Evolutionary conservation across 768 basidiomycete genomes (phyloP).

Genomic region (Suillus occidentalis): DNA sequence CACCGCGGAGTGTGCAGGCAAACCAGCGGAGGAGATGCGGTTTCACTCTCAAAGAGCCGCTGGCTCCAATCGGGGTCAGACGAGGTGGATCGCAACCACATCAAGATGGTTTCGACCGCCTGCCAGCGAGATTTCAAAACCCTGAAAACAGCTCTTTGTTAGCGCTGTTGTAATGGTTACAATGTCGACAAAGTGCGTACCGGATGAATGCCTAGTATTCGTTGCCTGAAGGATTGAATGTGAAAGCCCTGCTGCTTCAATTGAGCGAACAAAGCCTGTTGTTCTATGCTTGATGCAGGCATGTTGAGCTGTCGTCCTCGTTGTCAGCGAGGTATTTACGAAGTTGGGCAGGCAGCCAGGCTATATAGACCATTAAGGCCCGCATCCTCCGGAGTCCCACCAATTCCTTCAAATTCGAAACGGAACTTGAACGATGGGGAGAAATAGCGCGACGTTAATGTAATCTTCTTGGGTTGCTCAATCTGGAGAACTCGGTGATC

Average conservation of each 20-base stretch:
- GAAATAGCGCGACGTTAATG: background rate
- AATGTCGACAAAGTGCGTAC: background rate
- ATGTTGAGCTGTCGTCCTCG: background rate
- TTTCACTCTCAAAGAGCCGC: constrained; percentile 6
- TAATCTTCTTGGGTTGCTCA: background rate
- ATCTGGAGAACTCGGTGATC: background rate
- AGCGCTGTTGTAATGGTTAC: background rate
- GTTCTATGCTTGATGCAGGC: constrained; percentile 1
- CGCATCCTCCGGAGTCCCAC: background rate
- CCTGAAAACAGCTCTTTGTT: background rate
- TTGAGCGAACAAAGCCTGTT: background rate
- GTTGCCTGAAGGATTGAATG: background rate
- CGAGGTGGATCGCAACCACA: constrained; percentile 4
- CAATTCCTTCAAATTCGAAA: background rate
- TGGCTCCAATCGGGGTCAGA: background rate
- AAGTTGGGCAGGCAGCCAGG: background rate
- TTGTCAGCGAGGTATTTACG: background rate
- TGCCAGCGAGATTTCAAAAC: constrained; percentile 9
- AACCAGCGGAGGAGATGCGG: constrained; percentile 3
- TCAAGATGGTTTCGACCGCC: background rate
- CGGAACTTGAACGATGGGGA: background rate
- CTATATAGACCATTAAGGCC: background rate
- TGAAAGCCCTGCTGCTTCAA: constrained; percentile 1
- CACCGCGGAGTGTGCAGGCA: background rate
- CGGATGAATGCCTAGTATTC: constrained; percentile 1